These are phyloP conservation scores for Spathaspora sp. DNA, from an alignment of 805 yeast species.

Conservation along the genomic window DNA sequence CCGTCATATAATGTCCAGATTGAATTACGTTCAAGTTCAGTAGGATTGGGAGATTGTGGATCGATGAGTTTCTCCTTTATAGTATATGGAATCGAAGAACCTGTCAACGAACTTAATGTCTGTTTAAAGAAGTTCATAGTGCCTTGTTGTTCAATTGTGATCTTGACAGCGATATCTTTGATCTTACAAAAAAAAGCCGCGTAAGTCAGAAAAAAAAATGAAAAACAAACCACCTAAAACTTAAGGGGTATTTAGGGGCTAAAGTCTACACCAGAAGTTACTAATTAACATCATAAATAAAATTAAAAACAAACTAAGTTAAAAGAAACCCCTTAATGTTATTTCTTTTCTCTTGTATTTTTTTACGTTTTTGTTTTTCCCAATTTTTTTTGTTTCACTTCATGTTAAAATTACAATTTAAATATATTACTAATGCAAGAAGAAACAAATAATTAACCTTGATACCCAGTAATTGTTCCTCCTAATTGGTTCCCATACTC, in stretches of 20 bases:
- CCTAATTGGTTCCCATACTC: constrained; percentile 2
- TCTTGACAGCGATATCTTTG: neutral
- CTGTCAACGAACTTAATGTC: constrained; percentile 56
- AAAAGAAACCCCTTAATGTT: neutral
- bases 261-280: neutral
- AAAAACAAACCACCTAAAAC: neutral
- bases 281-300: neutral
- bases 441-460: neutral
- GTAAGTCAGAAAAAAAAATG: neutral
- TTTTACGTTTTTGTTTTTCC: neutral
- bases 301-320: neutral
- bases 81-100: constrained; percentile 55
- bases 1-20: constrained; percentile 70
- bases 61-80: constrained; percentile 43
- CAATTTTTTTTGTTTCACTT: neutral
- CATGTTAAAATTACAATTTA: neutral
- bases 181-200: neutral
- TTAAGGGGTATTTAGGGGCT: too few species aligned
- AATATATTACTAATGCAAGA: neutral
- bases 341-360: too few species aligned
- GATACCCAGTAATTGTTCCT: constrained; percentile 1
- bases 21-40: constrained; percentile 23
- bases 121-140: constrained; percentile 67
- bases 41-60: constrained; percentile 12
- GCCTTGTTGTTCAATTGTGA: neutral